phyloP scores from a whole-genome alignment of 2,329 filamentous ascomycete species.

The Elsinoe australis region DNA sequence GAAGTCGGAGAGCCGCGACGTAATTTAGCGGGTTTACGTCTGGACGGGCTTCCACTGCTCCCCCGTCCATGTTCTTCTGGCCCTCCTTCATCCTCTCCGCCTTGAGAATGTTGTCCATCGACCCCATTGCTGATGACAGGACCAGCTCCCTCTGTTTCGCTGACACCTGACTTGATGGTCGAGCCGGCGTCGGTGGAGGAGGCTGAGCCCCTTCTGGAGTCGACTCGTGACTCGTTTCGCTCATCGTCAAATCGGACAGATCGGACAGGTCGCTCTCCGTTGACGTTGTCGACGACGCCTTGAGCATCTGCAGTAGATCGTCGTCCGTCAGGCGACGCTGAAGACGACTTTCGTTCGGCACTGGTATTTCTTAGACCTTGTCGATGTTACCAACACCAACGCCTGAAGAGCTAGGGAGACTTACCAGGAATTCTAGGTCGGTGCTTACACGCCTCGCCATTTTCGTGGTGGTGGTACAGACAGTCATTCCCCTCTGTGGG shows the following conservation, averaged over 20 bases:
- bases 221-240: conserved; percentile 5
- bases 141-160: conserved; percentile 16
- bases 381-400: conserved; percentile 16
- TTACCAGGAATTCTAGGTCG: conserved; percentile 20
- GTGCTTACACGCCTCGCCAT: conserved; percentile 33
- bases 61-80: conserved; percentile 15
- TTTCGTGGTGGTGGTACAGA: conserved; percentile 45
- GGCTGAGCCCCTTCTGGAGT: conserved; percentile 15
- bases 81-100: conserved; percentile 14
- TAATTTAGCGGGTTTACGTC: conserved; percentile 21
- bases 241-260: conserved; percentile 13
- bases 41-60: conserved; percentile 14
- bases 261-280: conserved; percentile 15
- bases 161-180: conserved; percentile 15
- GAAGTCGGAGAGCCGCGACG: conserved; percentile 21
- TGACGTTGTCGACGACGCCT: conserved; percentile 16
- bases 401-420: conserved; percentile 14
- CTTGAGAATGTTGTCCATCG: conserved; percentile 16
- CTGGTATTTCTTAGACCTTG: conserved; percentile 20
- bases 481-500: conserved; percentile 43
- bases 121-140: conserved; percentile 16
- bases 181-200: conserved; percentile 16
- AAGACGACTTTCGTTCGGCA: conserved; percentile 13
- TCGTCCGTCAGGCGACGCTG: conserved; percentile 12
- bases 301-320: conserved; percentile 14